Evolutionary conservation across 805 yeast genomes (phyloP).

Genomic region (Kluyveromyces aestuarii): DNA sequence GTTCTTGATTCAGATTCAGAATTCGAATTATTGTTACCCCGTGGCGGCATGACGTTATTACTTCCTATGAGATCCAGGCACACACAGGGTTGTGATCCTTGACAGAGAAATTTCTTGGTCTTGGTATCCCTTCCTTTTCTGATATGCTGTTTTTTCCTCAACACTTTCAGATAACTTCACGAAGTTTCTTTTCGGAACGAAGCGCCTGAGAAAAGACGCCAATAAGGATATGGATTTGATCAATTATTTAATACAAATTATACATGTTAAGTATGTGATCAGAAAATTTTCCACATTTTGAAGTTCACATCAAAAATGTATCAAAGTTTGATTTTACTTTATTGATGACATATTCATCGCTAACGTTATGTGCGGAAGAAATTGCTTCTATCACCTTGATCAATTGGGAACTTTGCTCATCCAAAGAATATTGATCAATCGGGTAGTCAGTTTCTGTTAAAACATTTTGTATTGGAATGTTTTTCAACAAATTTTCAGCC

Average conservation of each 20-base stretch:
- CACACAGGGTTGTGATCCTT: background rate
- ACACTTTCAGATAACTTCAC: background rate
- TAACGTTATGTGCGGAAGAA: slow-evolving; percentile 4
- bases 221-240: background rate
- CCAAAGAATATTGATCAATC: slow-evolving; percentile 7
- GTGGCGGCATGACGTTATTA: slow-evolving; percentile 1
- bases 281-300: too few relatives aligned
- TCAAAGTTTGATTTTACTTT: slow-evolving; percentile 12
- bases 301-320: background rate
- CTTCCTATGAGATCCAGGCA: background rate
- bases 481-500: slow-evolving; percentile 21
- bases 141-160: background rate
- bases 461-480: slow-evolving; percentile 30
- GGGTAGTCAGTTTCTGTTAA: slow-evolving; percentile 48
- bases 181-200: slow-evolving; percentile 1
- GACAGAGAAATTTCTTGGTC: too few relatives aligned
- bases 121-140: background rate
- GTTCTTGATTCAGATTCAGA: slow-evolving; percentile 19
- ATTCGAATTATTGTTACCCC: slow-evolving; percentile 18
- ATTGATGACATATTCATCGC: slow-evolving; percentile 3
- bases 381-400: slow-evolving; percentile 8
- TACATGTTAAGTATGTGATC: background rate
- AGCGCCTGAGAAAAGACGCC: background rate
- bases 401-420: slow-evolving; percentile 9
- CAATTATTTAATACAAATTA: too few relatives aligned